Conservation (phyloP, 805 yeast species). For the Groenewaldozyma tartarivorans region DNA sequence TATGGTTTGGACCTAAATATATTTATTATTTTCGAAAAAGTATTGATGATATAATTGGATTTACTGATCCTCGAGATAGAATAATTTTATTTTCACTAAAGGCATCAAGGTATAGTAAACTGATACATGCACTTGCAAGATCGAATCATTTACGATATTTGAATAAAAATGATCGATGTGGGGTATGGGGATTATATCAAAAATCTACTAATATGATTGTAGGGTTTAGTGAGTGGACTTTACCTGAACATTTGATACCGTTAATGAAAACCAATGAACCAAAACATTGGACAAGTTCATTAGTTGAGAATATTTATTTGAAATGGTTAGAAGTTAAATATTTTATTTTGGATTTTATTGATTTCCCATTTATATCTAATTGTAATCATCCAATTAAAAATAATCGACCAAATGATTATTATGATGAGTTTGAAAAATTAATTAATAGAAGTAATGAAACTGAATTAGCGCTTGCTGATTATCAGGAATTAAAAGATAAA, state of each 20-base stretch:
- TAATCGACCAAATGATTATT: constrained; percentile 1
- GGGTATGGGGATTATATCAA: neutral
- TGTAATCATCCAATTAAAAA: constrained; percentile 9
- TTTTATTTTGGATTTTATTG: constrained; percentile 2
- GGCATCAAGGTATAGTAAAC: constrained; percentile 5
- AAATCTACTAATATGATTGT: neutral
- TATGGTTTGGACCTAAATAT: constrained; percentile 9
- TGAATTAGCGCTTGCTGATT: constrained; percentile 4
- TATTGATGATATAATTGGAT: neutral
- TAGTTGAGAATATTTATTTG: constrained; percentile 1
- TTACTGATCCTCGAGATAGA: constrained; percentile 8
- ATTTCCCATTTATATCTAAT: constrained; percentile 1
- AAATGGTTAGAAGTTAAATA: constrained; percentile 3
- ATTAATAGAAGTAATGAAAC: constrained; percentile 1
- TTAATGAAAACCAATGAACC: neutral
- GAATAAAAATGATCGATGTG: neutral
- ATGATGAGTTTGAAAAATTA: neutral
- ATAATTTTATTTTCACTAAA: constrained; percentile 4
- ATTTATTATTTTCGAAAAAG: neutral
- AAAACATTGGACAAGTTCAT: neutral
- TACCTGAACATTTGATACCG: neutral
- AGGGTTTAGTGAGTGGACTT: neutral
- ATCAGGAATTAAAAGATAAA: constrained; percentile 7
- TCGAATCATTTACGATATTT: neutral
- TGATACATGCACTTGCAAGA: constrained; percentile 8